Base-by-base conservation (phyloP, 164 flowering plant species). In the Aristolochia contorta region DNA sequence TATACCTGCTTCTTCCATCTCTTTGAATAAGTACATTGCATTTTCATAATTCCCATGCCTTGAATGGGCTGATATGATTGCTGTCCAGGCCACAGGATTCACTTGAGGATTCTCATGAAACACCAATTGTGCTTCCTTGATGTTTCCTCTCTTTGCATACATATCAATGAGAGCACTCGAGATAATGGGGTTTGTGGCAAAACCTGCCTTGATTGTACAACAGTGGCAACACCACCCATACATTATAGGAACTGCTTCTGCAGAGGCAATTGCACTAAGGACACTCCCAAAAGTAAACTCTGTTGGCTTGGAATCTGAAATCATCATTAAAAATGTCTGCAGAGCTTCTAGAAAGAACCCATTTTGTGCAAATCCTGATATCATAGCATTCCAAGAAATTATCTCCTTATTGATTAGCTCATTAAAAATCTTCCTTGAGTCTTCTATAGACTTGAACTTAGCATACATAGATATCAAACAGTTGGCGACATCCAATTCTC, bases 101-200 rank as follows among this genome's bases (percentile, higher is more conserved):
- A 63, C 81, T 25, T 70, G 62, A 25, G 74, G 58, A 12, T 58
- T 59, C 61, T 84, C 94, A 41, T 48, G 32, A 57, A 93, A 93
- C 19, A 88, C 80, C 68, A 56, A 73, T 41, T 61, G 65, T 32
- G 97, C 78, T 61, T 88, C 91, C 2, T 33, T 49, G 15, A 93
- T 87, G 74, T 79, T 79, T 33, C 99, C 97, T 13, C 97, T 81
- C 67, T 86, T 93, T 27, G 88, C 92, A 74, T 93, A 93, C 99
- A 93, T 93, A 68, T 86, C 95, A 47, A 93, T 82, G 18, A 93
- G 82, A 27, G 99, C 87, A 41, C 84, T 75, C 0, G 82, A 81
- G 16, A 90, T 79, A 60, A 82, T 60, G 13, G 82, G 77, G 63
- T 82, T 71, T 3, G 63, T 61, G 69, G 75, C 68, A 41, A 90